Base-by-base conservation (phyloP, 306 rosid species). In the Lathyrus tuberosus region DNA sequence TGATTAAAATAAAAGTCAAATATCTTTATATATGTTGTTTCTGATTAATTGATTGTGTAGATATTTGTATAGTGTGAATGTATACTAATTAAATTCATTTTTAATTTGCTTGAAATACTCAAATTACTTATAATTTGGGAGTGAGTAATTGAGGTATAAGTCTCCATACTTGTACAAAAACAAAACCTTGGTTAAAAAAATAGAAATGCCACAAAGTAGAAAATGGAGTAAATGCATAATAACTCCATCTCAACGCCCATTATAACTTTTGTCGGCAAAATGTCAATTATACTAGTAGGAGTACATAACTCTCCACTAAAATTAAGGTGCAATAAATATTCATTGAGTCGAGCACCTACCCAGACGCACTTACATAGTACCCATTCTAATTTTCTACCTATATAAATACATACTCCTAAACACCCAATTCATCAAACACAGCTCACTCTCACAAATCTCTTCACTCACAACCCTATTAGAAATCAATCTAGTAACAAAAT, bases 221-320 rank as follows among this genome's bases (percentile, higher is more conserved):
- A 18, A 51, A 10, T 17, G 57, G 28, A 16, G 57, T 51, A 16
- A 51, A 51, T 51, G 57, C 28, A 51, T 7, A 17, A 18, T 51
- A 51, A 18, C 20, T 51, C 11, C 57, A 18, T 51, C 57, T 43
- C 57, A 51, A 51, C 57, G 57, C 10, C 57, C 57, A 8, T 51
- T 51, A 35, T 35, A 1, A 35, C 18, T 10, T 20, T 16, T 16
- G 52, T 51, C 12, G 13, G 57, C 3, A 18, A 28, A 51, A 51
- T 51, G 46, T 12, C 13, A 35, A 35, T 6, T 8, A 51, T 22
- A 24, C n/a, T 22, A 24, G 26, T 24, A 24, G 22, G 22, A 20
- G 26, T 3, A 51, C 20, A 7, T 17, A 16, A 8, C 57, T 51
- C 22, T 9, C 57, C 57, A 51, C 57, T 22, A 20, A 51, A 17